Base-by-base conservation (phyloP, 345 rosid genomes). In the Anacardium occidentale region DNA sequence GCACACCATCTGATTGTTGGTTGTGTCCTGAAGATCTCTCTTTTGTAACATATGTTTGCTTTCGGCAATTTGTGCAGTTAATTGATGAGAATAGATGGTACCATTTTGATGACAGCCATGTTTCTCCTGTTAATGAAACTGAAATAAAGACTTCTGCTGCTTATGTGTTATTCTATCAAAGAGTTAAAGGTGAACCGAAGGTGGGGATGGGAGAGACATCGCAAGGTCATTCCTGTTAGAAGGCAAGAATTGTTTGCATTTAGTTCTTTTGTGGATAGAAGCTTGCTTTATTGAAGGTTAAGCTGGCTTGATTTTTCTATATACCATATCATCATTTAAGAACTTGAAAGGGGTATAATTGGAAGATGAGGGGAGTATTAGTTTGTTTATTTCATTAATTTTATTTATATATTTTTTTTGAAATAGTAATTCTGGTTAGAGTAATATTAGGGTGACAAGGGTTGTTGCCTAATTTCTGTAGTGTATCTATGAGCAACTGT, bases 81-180 rank as follows among this genome's bases (percentile, higher is more conserved):
- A 79, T 90, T 72, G 97, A 92, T 62, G 98, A 92, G 75, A 84
- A 87, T 76, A 89, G 86, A 79, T 94, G 98, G 98, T 94, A 94
- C 82, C 85, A 83, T 69, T 94, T 92, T 10, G 98, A 94, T 3
- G 98, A 94, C 62, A 85, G 90, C 63, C 88, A 78, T 52, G 98
- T 94, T 59, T 80, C 95, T 80, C 83, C 86, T 0, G 82, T 83
- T 54, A 62, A 78, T 40, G 98, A 92, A 74, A 48, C 86, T 0
- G 94, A 89, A n/a, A 83, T 94, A 73, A 89, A 81, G 89, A 94
- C 90, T 26, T 72, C 93, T 29, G 92, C 96, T 60, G 98, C 98
- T 40, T 94, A 94, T 48, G 88, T 94, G 68, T 78, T 94, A 76
- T 92, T 90, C 82, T 94, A 94, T 73, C 86, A 61, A 74, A 85